A percentile compares a stretch with the other conserved stretches of the same genome.
Evolutionary conservation across 1,284 basidiomycete genomes (phyloP).

Genomic region (Heterobasidion occidentale): DNA sequence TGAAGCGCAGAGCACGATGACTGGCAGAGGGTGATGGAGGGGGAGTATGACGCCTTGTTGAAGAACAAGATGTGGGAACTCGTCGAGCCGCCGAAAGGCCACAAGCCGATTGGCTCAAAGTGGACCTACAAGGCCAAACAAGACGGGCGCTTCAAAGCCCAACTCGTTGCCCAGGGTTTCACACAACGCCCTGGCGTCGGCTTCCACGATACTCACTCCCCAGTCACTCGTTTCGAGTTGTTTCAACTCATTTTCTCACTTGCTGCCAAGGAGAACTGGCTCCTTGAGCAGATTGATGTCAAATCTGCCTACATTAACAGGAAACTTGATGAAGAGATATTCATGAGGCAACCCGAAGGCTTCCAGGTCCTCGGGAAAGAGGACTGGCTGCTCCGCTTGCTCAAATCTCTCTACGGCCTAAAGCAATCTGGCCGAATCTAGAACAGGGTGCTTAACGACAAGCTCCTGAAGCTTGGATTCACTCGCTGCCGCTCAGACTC

Average conservation of each 20-base stretch:
- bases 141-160: constrained; percentile 2
- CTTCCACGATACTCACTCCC: constrained; percentile 15
- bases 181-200: constrained; percentile 19
- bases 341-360: constrained; percentile 12
- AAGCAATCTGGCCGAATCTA: constrained; percentile 20
- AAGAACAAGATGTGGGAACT: background rate
- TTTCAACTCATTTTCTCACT: constrained; percentile 17
- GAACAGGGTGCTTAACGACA: constrained; percentile 8
- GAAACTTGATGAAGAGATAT: constrained; percentile 12
- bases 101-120: background rate
- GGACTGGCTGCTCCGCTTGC: constrained; percentile 2
- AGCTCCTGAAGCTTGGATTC: constrained; percentile 7
- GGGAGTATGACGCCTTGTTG: background rate
- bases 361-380: constrained; percentile 4
- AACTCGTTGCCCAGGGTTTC: background rate
- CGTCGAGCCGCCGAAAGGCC: background rate
- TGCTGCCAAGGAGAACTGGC: constrained; percentile 14
- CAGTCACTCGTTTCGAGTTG: constrained; percentile 19
- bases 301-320: constrained; percentile 19
- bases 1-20: background rate
- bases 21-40: background rate
- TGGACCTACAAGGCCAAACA: background rate
- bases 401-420: constrained; percentile 18
- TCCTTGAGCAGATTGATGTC: constrained; percentile 21
- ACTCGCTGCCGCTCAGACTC: constrained; percentile 8